Evolutionary conservation across 805 yeast genomes (phyloP), one percentile per base, ranked within the genome.

Genomic region (Hanseniaspora taiwanica): DNA sequence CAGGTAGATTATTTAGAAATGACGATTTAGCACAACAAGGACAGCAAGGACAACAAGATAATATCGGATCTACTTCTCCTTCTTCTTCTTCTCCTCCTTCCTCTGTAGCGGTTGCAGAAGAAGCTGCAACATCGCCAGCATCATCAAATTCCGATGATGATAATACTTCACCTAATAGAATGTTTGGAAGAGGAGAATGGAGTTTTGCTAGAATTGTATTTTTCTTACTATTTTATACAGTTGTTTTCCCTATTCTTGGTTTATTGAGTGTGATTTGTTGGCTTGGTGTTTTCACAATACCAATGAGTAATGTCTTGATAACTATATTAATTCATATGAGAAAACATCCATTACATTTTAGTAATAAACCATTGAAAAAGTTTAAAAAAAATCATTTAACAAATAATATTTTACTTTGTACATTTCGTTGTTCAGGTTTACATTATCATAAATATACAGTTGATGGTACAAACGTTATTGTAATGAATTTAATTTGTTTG

Each of bases 371-470:
- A 78, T 20, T 82, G 84, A 61, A 78, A 76, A 52, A 63, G 65
- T 42, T 84, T 79, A 46, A 66, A 66, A 44, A 60, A 62, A 6
- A 71, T 69, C 49, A 70, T 73, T 39, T 54, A 63, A 36, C 48
- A 59, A 4, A 49, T 58, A 7, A 74, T 51, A 76, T 91, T 42
- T 60, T 91, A 38, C 66, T 91, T 32, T 86, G 96, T 60, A 87
- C 97, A 1, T 89, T 85, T 62, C 73, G 97, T 53, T 84, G 94
- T 42, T 76, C 85, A 47, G 97, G 97, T 1, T 70, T 75, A 56
- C 95, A 86, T 57, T 91, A 91, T 62, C 91, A 87, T 66, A 91
- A 91, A 65, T 87, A 83, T 59, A 91, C 98, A 0, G 83, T 91
- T 37, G 96, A 84, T 48, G 98, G 98, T 44, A 87, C 96, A 2